phyloP scores from a whole-genome alignment of 2,329 filamentous ascomycete genomes.

The Blastomyces emzantsi region DNA sequence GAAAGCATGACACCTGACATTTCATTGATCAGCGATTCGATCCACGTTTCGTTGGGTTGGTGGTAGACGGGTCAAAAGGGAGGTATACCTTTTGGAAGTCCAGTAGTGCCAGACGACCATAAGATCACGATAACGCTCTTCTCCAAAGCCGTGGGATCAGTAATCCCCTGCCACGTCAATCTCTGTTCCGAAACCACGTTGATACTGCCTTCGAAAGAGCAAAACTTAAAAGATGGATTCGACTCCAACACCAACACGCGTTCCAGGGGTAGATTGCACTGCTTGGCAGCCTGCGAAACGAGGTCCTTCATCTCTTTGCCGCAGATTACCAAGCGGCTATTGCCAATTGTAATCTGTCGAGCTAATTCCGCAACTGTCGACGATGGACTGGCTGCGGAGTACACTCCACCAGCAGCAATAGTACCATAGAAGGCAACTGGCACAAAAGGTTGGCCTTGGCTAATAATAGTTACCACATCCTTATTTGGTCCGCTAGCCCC shows the following conservation, averaged over 20 bases:
- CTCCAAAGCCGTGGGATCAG: background rate
- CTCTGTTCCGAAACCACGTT: slow-evolving; percentile 1
- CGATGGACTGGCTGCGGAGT: slow-evolving; percentile 6
- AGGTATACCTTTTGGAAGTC: slow-evolving; percentile 3
- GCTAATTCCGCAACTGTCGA: slow-evolving; percentile 6
- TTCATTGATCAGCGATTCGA: background rate
- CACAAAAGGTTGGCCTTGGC: slow-evolving; percentile 4
- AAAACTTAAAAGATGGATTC: background rate
- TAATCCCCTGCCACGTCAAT: slow-evolving; percentile 7
- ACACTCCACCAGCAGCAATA: slow-evolving; percentile 7
- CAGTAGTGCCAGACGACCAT: slow-evolving; percentile 7
- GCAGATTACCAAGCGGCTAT: slow-evolving; percentile 6
- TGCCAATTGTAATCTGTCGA: slow-evolving; percentile 6
- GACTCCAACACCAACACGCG: slow-evolving; percentile 7
- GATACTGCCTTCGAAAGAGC: slow-evolving; percentile 5
- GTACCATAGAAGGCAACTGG: slow-evolving; percentile 2
- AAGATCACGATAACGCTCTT: slow-evolving; percentile 5
- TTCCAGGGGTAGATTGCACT: slow-evolving; percentile 2
- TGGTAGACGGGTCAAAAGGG: background rate
- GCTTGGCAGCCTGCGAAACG: slow-evolving; percentile 1
- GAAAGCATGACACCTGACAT: slow-evolving; percentile 6
- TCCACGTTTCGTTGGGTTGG: background rate
- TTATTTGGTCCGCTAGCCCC: slow-evolving; percentile 4
- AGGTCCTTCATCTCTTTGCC: slow-evolving; percentile 7
- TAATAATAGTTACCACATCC: slow-evolving; percentile 6